phyloP scores from a whole-genome alignment of 495 filamentous ascomycete genomes.

The Parmelia sp. region DNA sequence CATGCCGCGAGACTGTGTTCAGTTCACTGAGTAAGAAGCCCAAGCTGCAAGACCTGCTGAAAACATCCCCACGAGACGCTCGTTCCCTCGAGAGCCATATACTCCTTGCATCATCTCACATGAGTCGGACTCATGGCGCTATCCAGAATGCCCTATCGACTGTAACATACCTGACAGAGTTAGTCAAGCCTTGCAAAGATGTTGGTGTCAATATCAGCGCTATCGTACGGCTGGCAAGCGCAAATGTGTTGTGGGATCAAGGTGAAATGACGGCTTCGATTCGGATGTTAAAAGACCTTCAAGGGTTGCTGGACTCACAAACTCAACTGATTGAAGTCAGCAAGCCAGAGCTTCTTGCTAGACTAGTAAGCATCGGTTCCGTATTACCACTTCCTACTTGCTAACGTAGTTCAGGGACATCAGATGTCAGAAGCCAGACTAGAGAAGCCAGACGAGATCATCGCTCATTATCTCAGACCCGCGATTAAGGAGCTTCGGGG shows the following conservation, averaged over 20 bases:
- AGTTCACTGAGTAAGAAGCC: constrained; percentile 67
- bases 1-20: constrained; percentile 73
- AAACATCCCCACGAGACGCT: constrained; percentile 53
- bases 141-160: constrained; percentile 79
- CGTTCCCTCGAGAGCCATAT: constrained; percentile 65
- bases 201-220: constrained; percentile 70
- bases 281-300: constrained; percentile 70
- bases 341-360: constrained; percentile 74
- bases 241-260: constrained; percentile 90
- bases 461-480: constrained; percentile 71
- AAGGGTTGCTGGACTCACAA: constrained; percentile 53
- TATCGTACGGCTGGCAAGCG: constrained; percentile 67
- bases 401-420: constrained; percentile 50
- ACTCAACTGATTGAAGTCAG: constrained; percentile 69
- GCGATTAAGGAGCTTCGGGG: constrained; percentile 75
- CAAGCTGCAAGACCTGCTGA: constrained; percentile 52
- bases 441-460: constrained; percentile 85
- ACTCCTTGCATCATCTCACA: constrained; percentile 63
- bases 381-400: not conserved
- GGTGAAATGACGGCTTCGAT: constrained; percentile 91
- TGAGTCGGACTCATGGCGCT: constrained; percentile 70
- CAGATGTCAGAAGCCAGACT: constrained; percentile 88
- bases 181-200: constrained; percentile 58
- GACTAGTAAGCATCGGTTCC: constrained; percentile 52
- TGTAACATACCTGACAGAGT: constrained; percentile 69